These are phyloP conservation scores for Lentinula boryana DNA, from an alignment of 768 basidiomycete species.

Conservation along the genomic window DNA sequence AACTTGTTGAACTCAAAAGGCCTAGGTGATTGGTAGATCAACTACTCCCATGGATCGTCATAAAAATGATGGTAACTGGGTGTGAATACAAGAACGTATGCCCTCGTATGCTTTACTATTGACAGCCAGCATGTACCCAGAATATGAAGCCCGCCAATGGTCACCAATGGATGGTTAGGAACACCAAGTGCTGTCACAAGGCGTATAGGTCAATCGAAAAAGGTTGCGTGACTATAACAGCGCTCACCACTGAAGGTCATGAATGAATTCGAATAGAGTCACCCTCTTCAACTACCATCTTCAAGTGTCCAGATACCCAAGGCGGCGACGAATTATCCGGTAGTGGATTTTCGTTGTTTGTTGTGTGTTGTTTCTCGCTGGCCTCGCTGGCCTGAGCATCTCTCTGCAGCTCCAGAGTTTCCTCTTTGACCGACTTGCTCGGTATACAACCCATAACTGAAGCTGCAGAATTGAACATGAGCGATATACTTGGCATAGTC, in stretches of 20 bases:
- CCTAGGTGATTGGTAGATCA: background rate
- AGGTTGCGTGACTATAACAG: background rate
- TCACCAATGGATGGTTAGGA: too few species aligned
- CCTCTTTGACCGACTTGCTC: conserved; percentile 24
- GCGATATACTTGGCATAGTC: background rate
- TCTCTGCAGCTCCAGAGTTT: background rate
- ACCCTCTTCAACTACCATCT: conserved; percentile 20
- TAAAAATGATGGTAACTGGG: background rate
- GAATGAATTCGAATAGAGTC: conserved; percentile 12
- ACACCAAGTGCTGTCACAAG: too few species aligned
- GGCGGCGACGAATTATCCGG: conserved; percentile 7
- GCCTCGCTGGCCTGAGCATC: background rate
- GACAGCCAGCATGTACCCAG: background rate
- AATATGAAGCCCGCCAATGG: background rate
- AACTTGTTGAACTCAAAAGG: too few species aligned
- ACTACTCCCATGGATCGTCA: background rate
- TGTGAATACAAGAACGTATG: background rate
- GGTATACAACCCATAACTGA: conserved; percentile 35
- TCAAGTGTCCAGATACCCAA: conserved; percentile 22
- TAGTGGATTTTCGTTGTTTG: background rate
- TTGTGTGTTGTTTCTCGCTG: background rate
- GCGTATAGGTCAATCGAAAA: too few species aligned
- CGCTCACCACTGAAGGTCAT: background rate
- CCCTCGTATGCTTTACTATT: background rate
- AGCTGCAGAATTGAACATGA: background rate